A percentile compares a stretch with the other conserved stretches of the same genome.
Evolutionary conservation across 2,329 filamentous ascomycete species (phyloP).

Genomic region (Pseudogymnoascus sp.): DNA sequence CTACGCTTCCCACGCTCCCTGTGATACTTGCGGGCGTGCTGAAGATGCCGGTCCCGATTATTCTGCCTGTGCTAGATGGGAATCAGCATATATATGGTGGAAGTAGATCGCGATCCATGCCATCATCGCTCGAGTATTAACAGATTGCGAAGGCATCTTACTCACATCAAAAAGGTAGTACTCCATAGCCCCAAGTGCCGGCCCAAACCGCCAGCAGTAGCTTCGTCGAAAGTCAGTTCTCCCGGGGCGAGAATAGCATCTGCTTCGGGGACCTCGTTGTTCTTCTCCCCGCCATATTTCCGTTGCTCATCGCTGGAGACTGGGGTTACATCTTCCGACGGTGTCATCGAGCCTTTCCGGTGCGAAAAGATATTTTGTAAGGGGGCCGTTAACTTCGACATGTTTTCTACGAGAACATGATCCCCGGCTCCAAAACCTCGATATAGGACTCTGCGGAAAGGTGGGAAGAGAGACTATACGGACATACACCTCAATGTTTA

Average conservation of each 20-base stretch:
- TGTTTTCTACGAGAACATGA: background rate
- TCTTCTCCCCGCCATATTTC: background rate
- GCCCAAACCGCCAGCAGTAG: constrained; percentile 17
- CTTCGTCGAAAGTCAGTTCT: constrained; percentile 17
- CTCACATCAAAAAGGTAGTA: constrained; percentile 19
- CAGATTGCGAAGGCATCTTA: background rate
- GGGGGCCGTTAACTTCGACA: background rate
- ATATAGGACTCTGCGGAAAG: background rate
- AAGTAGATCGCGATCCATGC: background rate
- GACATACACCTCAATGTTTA: background rate
- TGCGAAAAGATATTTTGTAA: background rate
- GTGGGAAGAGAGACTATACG: background rate
- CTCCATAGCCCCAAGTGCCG: constrained; percentile 17
- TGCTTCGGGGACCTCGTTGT: background rate
- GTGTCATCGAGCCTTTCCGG: background rate
- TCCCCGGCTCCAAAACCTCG: background rate
- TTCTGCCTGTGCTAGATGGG: constrained; percentile 26
- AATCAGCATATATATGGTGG: background rate
- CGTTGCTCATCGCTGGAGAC: background rate
- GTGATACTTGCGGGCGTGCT: constrained; percentile 50
- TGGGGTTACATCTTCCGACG: background rate
- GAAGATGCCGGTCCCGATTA: constrained; percentile 55
- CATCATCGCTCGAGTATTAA: background rate
- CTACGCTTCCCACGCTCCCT: constrained; percentile 44
- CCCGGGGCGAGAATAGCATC: constrained; percentile 3